Base-by-base conservation (phyloP, 208 protist species). In the Trypanosoma theileri region DNA sequence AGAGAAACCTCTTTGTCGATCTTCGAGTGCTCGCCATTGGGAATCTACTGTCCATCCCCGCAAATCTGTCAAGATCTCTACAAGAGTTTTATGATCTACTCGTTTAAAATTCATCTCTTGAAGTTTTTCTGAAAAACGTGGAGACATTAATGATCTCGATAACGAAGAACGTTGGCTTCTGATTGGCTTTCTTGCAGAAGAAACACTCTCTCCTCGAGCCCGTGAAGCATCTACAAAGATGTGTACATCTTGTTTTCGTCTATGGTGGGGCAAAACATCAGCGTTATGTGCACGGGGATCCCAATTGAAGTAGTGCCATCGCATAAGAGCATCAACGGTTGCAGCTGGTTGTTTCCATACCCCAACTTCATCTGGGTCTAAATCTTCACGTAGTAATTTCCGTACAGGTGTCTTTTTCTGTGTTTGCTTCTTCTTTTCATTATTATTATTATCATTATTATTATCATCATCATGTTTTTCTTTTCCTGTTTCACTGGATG, bases 221-320 rank as follows among this genome's bases (percentile, higher is more conserved):
- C 56, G 51, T 51, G 91, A 96, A 11, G 69, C 76, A 60, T 96
- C 91, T 16, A 91, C 69, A 53, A 96, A 80, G 4, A 93, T 53
- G 19, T 88, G 60, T 14, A 93, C 66, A 0, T 80, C 67, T 24
- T 92, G 67, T 0, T 58, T 67, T 19, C 91, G 76, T 52, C 78
- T 54, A 24, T 79, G 55, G 58, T 96, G 91, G 13, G 83, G 82
- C 45, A 94, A 19, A 1, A 72, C 77, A 77, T 96, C 91, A 40
- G 77, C 58, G 78, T 61, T 81, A 72, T 96, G 91, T 22, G 88
- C 88, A 19, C 91, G 84, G 6, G 91, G 91, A 63, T 96, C 91
- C 57, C 84, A 84, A 13, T 77, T 79, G 51, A 69, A 73, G 73
- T 93, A 93, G 48, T 89, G 80, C 86, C 88, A 94, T 14, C 86